Evolutionary conservation across 2,329 filamentous ascomycete genomes (phyloP), one percentile per base, ranked within the genome.

Genomic region (Moelleriella libera): DNA sequence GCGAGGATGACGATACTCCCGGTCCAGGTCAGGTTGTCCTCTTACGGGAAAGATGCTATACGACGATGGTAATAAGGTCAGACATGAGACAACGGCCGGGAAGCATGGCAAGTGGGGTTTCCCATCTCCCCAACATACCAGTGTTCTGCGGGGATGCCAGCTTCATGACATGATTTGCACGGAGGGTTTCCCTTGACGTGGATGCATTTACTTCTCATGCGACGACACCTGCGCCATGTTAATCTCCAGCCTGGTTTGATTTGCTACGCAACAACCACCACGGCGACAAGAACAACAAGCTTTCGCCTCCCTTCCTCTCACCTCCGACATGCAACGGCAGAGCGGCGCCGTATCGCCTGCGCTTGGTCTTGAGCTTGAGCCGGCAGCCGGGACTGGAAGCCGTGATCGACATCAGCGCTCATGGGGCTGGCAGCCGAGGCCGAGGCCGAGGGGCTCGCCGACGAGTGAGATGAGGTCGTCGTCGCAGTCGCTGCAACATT

Each of bases 211-310:
- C 71, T 75, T 50, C 74, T 69, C 66, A 76, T 71, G 34, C 72
- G 71, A 34, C 74, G 73, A 52, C 74, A 78, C 63, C 72, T 74
- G n/a, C n/a, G n/a, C n/a, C n/a, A n/a, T n/a, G n/a, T n/a, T n/a
- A n/a, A n/a, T n/a, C n/a, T n/a, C n/a, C n/a, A n/a, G n/a, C n/a
- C n/a, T n/a, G n/a, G n/a, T n/a, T n/a, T n/a, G n/a, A n/a, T n/a
- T n/a, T n/a, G n/a, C n/a, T n/a, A n/a, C n/a, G n/a, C n/a, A n/a
- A n/a, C n/a, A n/a, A n/a, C n/a, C n/a, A n/a, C n/a, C n/a, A n/a
- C n/a, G n/a, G n/a, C n/a, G n/a, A n/a, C n/a, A n/a, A n/a, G n/a
- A n/a, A n/a, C n/a, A n/a, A n/a, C 40, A 28, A 41, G 40, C 6
- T 28, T 41, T 12, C n/a, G 14, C 11, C 7, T 7, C n/a, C 40